Evolutionary conservation across 371 early-diverging fungal genomes (phyloP).

Genomic region (Dinochytrium kinnereticum): DNA sequence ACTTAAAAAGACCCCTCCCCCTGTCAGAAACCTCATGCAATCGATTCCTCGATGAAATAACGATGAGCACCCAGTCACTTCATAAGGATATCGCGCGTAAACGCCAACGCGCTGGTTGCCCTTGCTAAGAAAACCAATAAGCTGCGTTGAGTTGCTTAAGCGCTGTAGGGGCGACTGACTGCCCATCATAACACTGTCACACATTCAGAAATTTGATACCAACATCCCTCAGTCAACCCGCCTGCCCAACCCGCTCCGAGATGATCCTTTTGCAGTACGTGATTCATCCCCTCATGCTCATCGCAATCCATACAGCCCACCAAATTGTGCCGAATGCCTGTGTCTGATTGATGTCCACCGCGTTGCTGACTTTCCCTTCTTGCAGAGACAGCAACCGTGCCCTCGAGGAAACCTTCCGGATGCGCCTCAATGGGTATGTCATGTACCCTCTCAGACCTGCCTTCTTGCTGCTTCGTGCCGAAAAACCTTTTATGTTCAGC

Average conservation of each 20-base stretch:
- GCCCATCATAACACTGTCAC: too few relatives aligned
- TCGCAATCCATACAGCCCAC: background rate
- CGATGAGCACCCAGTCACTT: too few relatives aligned
- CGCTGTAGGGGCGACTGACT: too few relatives aligned
- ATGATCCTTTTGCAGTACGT: slow-evolving; percentile 1
- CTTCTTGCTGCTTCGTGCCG: background rate
- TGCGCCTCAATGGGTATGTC: slow-evolving; percentile 54
- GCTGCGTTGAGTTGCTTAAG: too few relatives aligned
- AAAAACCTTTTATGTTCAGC: background rate
- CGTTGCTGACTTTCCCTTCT: background rate
- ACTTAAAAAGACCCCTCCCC: too few relatives aligned
- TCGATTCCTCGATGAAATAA: too few relatives aligned
- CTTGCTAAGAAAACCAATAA: too few relatives aligned
- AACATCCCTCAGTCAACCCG: background rate
- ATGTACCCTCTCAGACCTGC: background rate
- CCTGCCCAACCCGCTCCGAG: too few relatives aligned
- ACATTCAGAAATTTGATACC: too few relatives aligned
- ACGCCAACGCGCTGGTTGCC: too few relatives aligned
- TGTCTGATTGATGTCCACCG: background rate
- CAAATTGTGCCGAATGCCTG: background rate
- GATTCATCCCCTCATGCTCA: background rate
- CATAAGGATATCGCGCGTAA: too few relatives aligned
- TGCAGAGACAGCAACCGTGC: slow-evolving; percentile 54
- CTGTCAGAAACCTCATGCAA: too few relatives aligned
- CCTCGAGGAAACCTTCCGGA: slow-evolving; percentile 61